Conservation (phyloP, 169 alveolate genomes). For the Besnoitia besnoiti region DNA sequence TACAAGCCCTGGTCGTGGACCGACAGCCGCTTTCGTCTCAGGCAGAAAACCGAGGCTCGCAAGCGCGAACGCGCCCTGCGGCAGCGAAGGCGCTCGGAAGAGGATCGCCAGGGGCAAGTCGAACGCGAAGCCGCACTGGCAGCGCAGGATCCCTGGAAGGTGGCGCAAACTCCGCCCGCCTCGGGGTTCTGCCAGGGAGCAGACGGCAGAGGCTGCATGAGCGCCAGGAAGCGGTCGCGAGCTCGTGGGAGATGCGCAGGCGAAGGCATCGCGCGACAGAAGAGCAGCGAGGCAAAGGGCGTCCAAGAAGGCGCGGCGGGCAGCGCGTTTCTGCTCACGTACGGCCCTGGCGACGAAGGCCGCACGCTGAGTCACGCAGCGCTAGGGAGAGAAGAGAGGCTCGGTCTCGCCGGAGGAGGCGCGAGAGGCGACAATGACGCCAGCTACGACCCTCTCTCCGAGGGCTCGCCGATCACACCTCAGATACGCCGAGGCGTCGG, state of each 20-base stretch:
- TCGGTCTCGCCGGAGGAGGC: background rate
- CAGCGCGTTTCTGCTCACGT: too few relatives aligned
- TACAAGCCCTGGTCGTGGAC: conserved; percentile 45
- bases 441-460: background rate
- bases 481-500: background rate
- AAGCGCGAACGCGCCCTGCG: background rate
- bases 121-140: too few relatives aligned
- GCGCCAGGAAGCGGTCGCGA: background rate
- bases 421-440: background rate
- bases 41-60: conserved; percentile 3
- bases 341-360: too few relatives aligned
- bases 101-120: background rate
- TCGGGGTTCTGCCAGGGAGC: background rate
- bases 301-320: too few relatives aligned
- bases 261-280: background rate
- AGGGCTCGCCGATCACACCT: conserved; percentile 6
- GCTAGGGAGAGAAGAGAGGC: background rate
- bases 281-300: background rate
- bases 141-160: background rate
- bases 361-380: too few relatives aligned
- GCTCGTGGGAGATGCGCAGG: background rate
- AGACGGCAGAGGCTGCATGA: background rate
- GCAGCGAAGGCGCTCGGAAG: background rate
- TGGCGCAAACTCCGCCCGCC: background rate
- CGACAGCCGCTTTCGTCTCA: conserved; percentile 17